Evolutionary conservation across 129 eudicot genomes (phyloP).

Genomic region (Tagetes erecta): DNA sequence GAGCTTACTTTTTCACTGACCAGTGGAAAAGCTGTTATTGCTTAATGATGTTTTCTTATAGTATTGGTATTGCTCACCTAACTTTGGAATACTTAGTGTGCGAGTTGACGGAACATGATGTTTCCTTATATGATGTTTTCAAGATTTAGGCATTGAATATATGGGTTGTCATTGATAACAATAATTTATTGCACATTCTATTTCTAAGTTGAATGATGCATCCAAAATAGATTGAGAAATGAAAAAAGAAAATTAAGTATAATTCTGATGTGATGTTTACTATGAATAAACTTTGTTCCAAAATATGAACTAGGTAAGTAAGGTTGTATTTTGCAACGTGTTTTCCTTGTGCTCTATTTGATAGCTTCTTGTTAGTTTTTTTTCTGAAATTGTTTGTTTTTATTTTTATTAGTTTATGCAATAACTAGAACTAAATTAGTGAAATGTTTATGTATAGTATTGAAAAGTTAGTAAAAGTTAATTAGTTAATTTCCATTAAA

Average conservation of each 20-base stretch:
- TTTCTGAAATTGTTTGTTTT: background rate
- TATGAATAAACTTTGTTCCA: background rate
- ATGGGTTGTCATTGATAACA: conserved; percentile 2
- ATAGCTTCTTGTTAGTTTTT: background rate
- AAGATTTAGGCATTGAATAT: conserved; percentile 20
- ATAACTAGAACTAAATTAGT: background rate
- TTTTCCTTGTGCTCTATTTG: background rate
- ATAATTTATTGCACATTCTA: conserved; percentile 16
- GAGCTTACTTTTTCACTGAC: conserved; percentile 13
- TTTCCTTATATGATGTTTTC: conserved; percentile 12
- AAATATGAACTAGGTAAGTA: conserved; percentile 9
- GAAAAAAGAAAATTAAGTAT: background rate
- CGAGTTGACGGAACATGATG: conserved; percentile 24
- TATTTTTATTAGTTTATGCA: background rate
- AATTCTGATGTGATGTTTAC: conserved; percentile 18
- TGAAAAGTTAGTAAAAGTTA: background rate
- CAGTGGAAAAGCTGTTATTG: conserved; percentile 15
- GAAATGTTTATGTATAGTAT: background rate
- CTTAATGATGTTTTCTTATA: conserved; percentile 1
- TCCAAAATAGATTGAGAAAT: background rate
- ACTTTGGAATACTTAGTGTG: conserved; percentile 23
- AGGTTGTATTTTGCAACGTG: conserved; percentile 10
- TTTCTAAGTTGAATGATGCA: background rate
- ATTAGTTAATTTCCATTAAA: background rate
- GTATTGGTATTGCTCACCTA: conserved; percentile 20